phyloP scores from a whole-genome alignment of 306 rosid genomes.

The Bauhinia variegata region DNA sequence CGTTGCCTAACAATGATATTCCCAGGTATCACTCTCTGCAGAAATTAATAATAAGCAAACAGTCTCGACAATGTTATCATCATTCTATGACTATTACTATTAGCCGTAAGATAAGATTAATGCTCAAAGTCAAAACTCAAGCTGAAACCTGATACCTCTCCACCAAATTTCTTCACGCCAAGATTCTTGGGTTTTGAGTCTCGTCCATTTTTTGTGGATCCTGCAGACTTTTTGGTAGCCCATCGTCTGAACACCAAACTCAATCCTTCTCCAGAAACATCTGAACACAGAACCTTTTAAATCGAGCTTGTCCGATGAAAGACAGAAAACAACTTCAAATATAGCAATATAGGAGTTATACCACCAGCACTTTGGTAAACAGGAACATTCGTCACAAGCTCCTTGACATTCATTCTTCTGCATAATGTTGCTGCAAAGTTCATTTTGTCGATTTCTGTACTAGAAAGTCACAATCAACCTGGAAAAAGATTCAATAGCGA shows the following conservation, averaged over 20 bases:
- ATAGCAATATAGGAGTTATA: slow-evolving; percentile 38
- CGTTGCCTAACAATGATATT: slow-evolving; percentile 87
- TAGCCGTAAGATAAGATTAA: slow-evolving; percentile 11
- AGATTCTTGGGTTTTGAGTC: slow-evolving; percentile 91
- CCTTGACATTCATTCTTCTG: slow-evolving; percentile 69
- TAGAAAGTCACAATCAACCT: neutral
- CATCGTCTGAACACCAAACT: slow-evolving; percentile 77
- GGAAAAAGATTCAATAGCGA: neutral
- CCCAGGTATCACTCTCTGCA: slow-evolving; percentile 84
- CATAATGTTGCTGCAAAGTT: slow-evolving; percentile 61
- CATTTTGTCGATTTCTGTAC: slow-evolving; percentile 33
- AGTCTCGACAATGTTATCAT: neutral
- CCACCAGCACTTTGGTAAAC: slow-evolving; percentile 63
- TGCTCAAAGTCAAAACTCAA: neutral
- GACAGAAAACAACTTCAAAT: slow-evolving; percentile 8
- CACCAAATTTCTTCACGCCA: slow-evolving; percentile 92
- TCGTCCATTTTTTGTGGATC: slow-evolving; percentile 90
- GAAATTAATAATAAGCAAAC: slow-evolving; percentile 32
- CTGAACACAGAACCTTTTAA: slow-evolving; percentile 42
- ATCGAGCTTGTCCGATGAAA: slow-evolving; percentile 18
- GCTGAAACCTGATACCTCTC: slow-evolving; percentile 69
- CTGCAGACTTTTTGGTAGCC: slow-evolving; percentile 88
- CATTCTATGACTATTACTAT: slow-evolving; percentile 14
- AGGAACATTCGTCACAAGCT: slow-evolving; percentile 60
- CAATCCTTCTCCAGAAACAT: slow-evolving; percentile 74